Conservation (phyloP, 768 basidiomycete genomes). For the Asterophora parasitica region DNA sequence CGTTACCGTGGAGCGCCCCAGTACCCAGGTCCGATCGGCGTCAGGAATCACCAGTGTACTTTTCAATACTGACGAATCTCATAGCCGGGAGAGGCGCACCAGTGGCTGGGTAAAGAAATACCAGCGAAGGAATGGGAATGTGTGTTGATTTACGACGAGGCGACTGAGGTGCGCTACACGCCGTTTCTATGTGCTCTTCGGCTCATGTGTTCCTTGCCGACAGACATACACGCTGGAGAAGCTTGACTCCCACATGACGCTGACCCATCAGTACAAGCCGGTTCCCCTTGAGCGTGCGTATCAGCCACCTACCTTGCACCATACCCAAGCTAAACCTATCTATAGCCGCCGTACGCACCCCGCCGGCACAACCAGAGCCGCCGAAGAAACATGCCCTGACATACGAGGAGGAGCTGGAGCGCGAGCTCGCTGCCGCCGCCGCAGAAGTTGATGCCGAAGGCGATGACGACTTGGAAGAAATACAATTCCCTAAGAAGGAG, state of each 20-base stretch:
- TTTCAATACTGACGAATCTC: slow-evolving; percentile 4
- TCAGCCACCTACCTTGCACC: neutral
- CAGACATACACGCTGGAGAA: slow-evolving; percentile 74
- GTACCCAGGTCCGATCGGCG: slow-evolving; percentile 47
- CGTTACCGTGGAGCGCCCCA: slow-evolving; percentile 62
- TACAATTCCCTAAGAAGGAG: slow-evolving; percentile 30
- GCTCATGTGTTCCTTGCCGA: neutral
- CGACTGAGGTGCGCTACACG: slow-evolving; percentile 45
- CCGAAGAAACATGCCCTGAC: slow-evolving; percentile 12
- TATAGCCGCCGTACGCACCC: slow-evolving; percentile 20
- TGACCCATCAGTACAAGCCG: slow-evolving; percentile 48
- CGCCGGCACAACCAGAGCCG: slow-evolving; percentile 17
- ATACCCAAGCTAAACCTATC: slow-evolving; percentile 3
- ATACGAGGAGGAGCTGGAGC: slow-evolving; percentile 23
- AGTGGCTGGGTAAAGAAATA: slow-evolving; percentile 55
- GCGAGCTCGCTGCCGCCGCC: slow-evolving; percentile 21
- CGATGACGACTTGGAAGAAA: slow-evolving; percentile 41
- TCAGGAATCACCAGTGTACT: neutral
- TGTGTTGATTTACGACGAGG: slow-evolving; percentile 77
- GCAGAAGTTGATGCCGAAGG: slow-evolving; percentile 27
- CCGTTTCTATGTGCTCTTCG: neutral
- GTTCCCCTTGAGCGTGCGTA: slow-evolving; percentile 14
- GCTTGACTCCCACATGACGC: slow-evolving; percentile 57
- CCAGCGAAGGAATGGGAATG: slow-evolving; percentile 69
- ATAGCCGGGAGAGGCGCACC: slow-evolving; percentile 48